Base-by-base conservation (phyloP, 2,329 filamentous ascomycete genomes). In the Chalaropsis ovoidea region DNA sequence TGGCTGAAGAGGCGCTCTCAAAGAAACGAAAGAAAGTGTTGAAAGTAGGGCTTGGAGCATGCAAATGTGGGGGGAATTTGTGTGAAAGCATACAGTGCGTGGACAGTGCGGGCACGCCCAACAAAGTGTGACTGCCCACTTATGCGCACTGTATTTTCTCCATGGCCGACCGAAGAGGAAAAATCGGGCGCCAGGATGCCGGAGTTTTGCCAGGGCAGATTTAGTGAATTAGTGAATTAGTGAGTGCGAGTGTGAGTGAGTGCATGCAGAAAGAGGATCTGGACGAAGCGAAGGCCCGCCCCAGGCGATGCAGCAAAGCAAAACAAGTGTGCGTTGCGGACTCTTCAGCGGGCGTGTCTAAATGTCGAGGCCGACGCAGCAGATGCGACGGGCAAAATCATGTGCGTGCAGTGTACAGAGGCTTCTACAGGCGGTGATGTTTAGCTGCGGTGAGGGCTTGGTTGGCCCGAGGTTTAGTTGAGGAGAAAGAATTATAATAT, bases 21-120 rank as follows among this genome's bases (percentile, higher is more conserved):
- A 49, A 24, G 47, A 49, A 10, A 17, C 45, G 22, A 49, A 22
- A 43, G 17, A 45, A 49, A 49, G 13, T 13, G 31, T 31, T 10
- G 31, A 56, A 17, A 56, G 52, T 56, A 56, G 52, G 52, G 52
- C 52, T 56, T 31, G 52, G 22, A 56, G 22, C 24, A 2, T 35
- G 15, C 15, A 56, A 22, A 15, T 13, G 13, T 10, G 27, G 15
- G 22, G 22, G 22, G 17, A 35, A 31, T 56, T 56, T 56, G 52
- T 56, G 52, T 56, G 52, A 31, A 56, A 31, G 24, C 31, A 31
- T 17, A 56, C 52, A 0, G 52, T 56, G 52, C 27, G 52, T 15
- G 13, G 22, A 1, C 22, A 35, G 13, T 31, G 4, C 2, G 27
- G 2, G 27, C 13, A 56, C 2, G 4, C 11, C 1, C 52, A 11